These are phyloP conservation scores for Solanum acaule DNA, from an alignment of 257 asterid genomes.

Conservation along the genomic window DNA sequence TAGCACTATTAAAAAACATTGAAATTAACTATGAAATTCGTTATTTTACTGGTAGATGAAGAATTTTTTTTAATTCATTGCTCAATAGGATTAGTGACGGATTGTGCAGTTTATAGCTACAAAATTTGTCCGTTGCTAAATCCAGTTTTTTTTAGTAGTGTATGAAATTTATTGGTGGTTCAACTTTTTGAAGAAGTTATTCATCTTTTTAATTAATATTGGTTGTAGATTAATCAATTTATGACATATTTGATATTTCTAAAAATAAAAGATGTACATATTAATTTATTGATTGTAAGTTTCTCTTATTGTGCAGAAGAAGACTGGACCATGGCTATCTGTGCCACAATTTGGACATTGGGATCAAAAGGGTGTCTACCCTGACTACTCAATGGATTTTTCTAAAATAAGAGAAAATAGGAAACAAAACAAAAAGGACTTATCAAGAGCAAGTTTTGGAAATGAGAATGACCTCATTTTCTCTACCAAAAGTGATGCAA, in stretches of 20 bases:
- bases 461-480: conserved; percentile 65
- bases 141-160: background rate
- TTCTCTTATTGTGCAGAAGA: conserved; percentile 10
- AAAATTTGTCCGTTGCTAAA: no score
- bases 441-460: conserved; percentile 83
- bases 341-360: conserved; percentile 94
- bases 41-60: no score
- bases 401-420: conserved; percentile 78
- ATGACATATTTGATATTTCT: background rate
- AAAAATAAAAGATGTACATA: background rate
- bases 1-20: background rate
- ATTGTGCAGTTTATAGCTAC: background rate
- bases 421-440: conserved; percentile 80
- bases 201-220: background rate
- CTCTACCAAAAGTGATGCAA: conserved; percentile 28
- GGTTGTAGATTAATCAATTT: background rate
- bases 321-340: conserved; percentile 54
- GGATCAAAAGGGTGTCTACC: conserved; percentile 75
- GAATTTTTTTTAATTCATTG: no score
- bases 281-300: background rate
- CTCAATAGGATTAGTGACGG: background rate
- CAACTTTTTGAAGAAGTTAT: background rate
- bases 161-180: background rate
- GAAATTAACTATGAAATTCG: no score
- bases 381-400: conserved; percentile 83